phyloP scores from a whole-genome alignment of 768 basidiomycete species.

The Hygrophorus russula region DNA sequence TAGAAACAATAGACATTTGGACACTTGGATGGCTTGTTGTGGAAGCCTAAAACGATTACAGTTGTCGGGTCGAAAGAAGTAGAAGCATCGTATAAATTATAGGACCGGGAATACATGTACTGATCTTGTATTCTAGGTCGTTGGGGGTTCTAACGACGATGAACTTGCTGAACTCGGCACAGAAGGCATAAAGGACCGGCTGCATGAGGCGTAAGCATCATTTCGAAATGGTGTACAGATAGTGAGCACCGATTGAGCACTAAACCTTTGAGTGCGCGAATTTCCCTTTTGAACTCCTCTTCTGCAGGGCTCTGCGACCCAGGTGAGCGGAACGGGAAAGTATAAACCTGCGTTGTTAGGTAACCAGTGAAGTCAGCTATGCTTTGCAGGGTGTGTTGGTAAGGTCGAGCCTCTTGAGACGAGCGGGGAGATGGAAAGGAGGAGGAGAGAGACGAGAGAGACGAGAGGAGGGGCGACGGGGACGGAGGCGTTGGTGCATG shows the following conservation, averaged over 20 bases:
- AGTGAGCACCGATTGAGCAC: conserved; percentile 53
- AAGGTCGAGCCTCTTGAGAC: conserved; percentile 14
- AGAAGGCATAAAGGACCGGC: conserved; percentile 2
- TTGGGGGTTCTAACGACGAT: neutral
- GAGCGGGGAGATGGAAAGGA: conserved; percentile 20
- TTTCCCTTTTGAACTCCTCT: conserved; percentile 65
- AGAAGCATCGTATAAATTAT: too few relatives aligned
- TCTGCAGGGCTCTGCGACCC: conserved; percentile 31
- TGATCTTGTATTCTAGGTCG: too few relatives aligned
- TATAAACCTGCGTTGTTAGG: conserved; percentile 62
- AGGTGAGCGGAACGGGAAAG: conserved; percentile 28
- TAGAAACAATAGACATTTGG: too few relatives aligned
- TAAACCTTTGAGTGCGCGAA: conserved; percentile 67
- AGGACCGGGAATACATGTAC: too few relatives aligned
- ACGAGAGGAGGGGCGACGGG: conserved; percentile 26
- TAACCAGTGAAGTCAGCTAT: conserved; percentile 72
- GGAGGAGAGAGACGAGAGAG: conserved; percentile 23
- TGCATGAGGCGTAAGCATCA: neutral
- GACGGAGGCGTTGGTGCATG: conserved; percentile 18
- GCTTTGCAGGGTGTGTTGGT: conserved; percentile 53
- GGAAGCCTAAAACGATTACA: too few relatives aligned
- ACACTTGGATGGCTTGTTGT: too few relatives aligned
- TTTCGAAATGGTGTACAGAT: neutral
- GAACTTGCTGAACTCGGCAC: neutral
- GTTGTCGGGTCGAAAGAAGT: too few relatives aligned